Base-by-base conservation (phyloP, 2,329 filamentous ascomycete genomes). In the Pleomassaria siparia region DNA sequence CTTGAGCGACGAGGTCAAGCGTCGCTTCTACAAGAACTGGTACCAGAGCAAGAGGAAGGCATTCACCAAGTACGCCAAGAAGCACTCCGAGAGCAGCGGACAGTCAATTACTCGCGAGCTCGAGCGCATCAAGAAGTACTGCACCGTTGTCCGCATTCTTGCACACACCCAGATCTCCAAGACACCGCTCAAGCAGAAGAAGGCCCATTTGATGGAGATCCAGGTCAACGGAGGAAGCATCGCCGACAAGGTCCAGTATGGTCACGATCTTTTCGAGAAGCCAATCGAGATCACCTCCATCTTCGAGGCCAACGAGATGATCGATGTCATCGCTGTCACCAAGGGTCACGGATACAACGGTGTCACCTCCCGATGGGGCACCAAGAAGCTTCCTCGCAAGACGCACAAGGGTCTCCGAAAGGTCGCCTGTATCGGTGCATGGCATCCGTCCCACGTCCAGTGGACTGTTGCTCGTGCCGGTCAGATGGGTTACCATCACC, bases 41-140 rank as follows among this genome's bases (percentile, higher is more conserved):
- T 99, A 99, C 89, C 96, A 96, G 88, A 91, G 86, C 85, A 99
- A 99, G 91, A 97, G 96, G 90, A 99, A 99, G 92, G 94, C 94
- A 58, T 99, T 99, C 84, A 99, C 94, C 85, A 96, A 95, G 85
- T 99, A 99, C 82, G 90, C 94, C 83, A 99, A 97, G 90, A 92
- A 95, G 87, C 90, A 97, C 87, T 91, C 92, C 60, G 92, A 97
- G 83, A 87, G 80, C 82, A 88, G 78, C 79, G 91, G 90, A 72
- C 81, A 89, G 67, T 91, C 89, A 72, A 88, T 97, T 82, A 91
- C 88, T 78, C 89, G 89, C 75, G 94, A 99, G 80, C 86, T 99
- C 74, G 94, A 97, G 88, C 91, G 94, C 80, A 97, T 99, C 81
- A 96, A 96, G 90, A 97, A 97, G 85, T 99, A 99, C 90, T 96